Evolutionary conservation across 1,284 basidiomycete genomes (phyloP).

Genomic region (Cryptococcus sp.): DNA sequence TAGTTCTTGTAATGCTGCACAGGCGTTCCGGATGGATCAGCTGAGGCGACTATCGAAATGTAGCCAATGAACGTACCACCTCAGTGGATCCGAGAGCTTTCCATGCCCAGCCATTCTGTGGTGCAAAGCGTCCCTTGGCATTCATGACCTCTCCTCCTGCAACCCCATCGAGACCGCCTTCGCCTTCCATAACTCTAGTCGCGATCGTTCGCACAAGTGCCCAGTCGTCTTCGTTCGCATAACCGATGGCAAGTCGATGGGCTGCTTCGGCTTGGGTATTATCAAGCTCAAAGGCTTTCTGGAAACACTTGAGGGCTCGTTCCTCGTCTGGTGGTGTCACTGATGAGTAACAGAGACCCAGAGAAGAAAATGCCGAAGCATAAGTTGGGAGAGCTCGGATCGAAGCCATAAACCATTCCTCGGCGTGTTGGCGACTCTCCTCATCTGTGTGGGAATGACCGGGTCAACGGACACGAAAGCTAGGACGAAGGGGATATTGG

Average conservation of each 20-base stretch:
- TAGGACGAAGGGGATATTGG: slow-evolving; percentile 4
- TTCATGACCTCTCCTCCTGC: slow-evolving; percentile 57
- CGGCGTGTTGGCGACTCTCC: slow-evolving; percentile 63
- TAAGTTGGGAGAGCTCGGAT: slow-evolving; percentile 75
- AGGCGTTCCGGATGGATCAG: slow-evolving; percentile 14
- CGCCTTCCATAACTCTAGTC: slow-evolving; percentile 85
- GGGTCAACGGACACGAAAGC: not conserved
- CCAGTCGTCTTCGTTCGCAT: slow-evolving; percentile 93
- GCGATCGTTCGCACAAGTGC: slow-evolving; percentile 92
- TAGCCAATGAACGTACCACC: slow-evolving; percentile 62
- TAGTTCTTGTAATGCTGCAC: slow-evolving; percentile 72
- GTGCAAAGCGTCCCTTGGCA: slow-evolving; percentile 58
- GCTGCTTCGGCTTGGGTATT: slow-evolving; percentile 85
- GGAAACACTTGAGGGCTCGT: slow-evolving; percentile 93
- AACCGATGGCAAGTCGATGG: slow-evolving; percentile 76
- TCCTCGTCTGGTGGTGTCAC: slow-evolving; percentile 73
- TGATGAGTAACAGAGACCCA: slow-evolving; percentile 87
- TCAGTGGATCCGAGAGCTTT: slow-evolving; percentile 94
- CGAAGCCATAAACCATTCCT: slow-evolving; percentile 77
- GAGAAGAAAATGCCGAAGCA: slow-evolving; percentile 89
- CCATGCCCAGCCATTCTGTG: slow-evolving; percentile 95
- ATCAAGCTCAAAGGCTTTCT: slow-evolving; percentile 97
- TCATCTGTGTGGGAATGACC: slow-evolving; percentile 24
- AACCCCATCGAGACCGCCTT: slow-evolving; percentile 73
- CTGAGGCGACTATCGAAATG: not conserved